Evolutionary conservation across 257 asterid genomes (phyloP).

Genomic region (Penstemon eatonii): DNA sequence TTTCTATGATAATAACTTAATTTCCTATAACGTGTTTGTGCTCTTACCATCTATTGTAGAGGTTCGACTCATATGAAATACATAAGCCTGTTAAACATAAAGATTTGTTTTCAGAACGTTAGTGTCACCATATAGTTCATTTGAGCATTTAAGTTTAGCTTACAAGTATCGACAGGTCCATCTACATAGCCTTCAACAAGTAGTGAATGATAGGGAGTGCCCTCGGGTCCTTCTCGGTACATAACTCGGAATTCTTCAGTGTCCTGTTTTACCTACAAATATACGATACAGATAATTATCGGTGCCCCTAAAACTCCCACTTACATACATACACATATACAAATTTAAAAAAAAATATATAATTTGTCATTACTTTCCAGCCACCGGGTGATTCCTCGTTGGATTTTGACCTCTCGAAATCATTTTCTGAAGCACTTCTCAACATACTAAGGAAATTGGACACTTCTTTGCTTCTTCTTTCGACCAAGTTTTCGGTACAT

Average conservation of each 20-base stretch:
- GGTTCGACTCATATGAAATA: slow-evolving; percentile 71
- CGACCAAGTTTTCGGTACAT: slow-evolving; percentile 45
- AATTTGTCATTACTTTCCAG: slow-evolving; percentile 65
- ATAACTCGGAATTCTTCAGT: slow-evolving; percentile 83
- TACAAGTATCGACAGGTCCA: slow-evolving; percentile 92
- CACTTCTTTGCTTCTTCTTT: slow-evolving; percentile 67
- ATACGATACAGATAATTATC: slow-evolving; percentile 4
- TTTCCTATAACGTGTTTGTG: neutral
- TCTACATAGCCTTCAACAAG: slow-evolving; percentile 92
- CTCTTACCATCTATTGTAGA: slow-evolving; percentile 70
- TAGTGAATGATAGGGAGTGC: slow-evolving; percentile 79
- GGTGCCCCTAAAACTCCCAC: too few relatives aligned
- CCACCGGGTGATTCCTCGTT: slow-evolving; percentile 41
- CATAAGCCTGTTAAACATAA: slow-evolving; percentile 61
- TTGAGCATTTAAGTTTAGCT: slow-evolving; percentile 34
- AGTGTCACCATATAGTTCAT: too few relatives aligned
- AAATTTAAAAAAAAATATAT: too few relatives aligned
- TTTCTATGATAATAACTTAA: too few relatives aligned
- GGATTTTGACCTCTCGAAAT: slow-evolving; percentile 42
- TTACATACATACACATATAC: too few relatives aligned
- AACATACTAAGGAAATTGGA: slow-evolving; percentile 65
- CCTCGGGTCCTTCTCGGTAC: slow-evolving; percentile 92
- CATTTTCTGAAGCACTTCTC: slow-evolving; percentile 63
- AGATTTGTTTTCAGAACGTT: slow-evolving; percentile 17
- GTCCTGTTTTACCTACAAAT: slow-evolving; percentile 75